These are phyloP conservation scores for Cladosporium phlei DNA, from an alignment of 2,329 filamentous ascomycete genomes.

Conservation along the genomic window DNA sequence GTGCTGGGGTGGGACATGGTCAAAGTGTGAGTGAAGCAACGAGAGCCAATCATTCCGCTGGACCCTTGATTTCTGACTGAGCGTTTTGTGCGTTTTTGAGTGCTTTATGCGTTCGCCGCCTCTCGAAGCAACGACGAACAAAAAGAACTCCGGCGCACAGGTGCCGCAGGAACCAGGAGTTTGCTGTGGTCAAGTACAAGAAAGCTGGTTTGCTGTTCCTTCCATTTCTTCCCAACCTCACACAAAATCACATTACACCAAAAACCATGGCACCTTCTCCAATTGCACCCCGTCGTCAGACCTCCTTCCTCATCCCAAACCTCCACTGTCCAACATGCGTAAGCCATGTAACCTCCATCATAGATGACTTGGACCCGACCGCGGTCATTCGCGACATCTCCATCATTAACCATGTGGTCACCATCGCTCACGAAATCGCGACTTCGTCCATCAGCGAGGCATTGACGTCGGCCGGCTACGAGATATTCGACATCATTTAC, in stretches of 20 bases:
- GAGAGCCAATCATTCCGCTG: too few relatives aligned
- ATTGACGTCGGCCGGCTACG: constrained; percentile 41
- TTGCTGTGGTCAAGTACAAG: constrained; percentile 1
- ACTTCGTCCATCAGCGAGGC: constrained; percentile 23
- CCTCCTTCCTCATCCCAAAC: constrained; percentile 65
- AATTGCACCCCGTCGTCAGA: constrained; percentile 26
- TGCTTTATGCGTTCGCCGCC: too few relatives aligned
- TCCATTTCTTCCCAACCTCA: too few relatives aligned
- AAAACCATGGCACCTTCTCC: neutral
- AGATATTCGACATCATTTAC: constrained; percentile 14
- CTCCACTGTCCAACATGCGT: constrained; percentile 76
- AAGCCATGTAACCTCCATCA: constrained; percentile 55
- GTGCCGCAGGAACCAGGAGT: neutral
- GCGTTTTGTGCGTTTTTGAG: too few relatives aligned
- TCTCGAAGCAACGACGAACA: too few relatives aligned
- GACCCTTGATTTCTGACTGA: too few relatives aligned
- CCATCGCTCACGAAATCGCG: constrained; percentile 37
- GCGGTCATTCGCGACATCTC: constrained; percentile 61
- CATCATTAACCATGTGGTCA: constrained; percentile 66
- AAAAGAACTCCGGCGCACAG: neutral
- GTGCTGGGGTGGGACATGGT: too few relatives aligned
- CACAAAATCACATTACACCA: too few relatives aligned
- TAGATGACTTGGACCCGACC: constrained; percentile 42
- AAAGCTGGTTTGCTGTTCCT: neutral
- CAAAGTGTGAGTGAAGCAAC: too few relatives aligned